Evolutionary conservation across 2,329 filamentous ascomycete genomes (phyloP), one percentile per base, ranked within the genome.

Genomic region (Beauveria caledonica): DNA sequence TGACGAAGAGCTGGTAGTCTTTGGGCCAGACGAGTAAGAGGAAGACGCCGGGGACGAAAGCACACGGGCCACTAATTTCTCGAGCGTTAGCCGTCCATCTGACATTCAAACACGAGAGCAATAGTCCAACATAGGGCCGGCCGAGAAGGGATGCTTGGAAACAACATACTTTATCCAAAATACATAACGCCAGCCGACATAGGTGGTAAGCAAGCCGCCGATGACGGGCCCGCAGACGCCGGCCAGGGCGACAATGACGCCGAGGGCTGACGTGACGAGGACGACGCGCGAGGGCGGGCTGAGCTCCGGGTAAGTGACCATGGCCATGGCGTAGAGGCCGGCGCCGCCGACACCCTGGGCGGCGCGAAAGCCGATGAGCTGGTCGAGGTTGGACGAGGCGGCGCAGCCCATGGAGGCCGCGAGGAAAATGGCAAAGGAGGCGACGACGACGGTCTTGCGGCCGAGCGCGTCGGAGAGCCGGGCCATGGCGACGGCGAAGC

Each of bases 351-450:
- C 63, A 11, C 65, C 65, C 39, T 67, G 65, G 13, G 56, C 57
- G 25, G 65, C 63, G 15, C 65, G 64, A 55, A 67, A 67, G 19
- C 63, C 63, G 48, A 65, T 65, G 27, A 67, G 63, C 40, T 67
- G 65, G 48, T 63, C 51, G 25, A 67, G 52, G 36, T 25, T 67
- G 33, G 57, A 42, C n/a, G 64, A 27, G 13, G 62, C 58, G 40
- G 29, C 64, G 44, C 63, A 65, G 3, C 54, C 65, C 45, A 66
- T 59, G 27, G 65, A 67, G 2, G 63, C 62, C 45, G 45, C 62
- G 11, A 67, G 27, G 45, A 67, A 67, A 6, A 67, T 42, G 27
- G 59, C 36, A 48, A 64, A 66, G 13, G 58, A 64, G 8, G 45
- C 40, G 25, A 57, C 5, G 25, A 63, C 21, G 6, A 63, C 46